phyloP scores from a whole-genome alignment of 2,329 filamentous ascomycete genomes.

The Macroventuria anomochaeta region DNA sequence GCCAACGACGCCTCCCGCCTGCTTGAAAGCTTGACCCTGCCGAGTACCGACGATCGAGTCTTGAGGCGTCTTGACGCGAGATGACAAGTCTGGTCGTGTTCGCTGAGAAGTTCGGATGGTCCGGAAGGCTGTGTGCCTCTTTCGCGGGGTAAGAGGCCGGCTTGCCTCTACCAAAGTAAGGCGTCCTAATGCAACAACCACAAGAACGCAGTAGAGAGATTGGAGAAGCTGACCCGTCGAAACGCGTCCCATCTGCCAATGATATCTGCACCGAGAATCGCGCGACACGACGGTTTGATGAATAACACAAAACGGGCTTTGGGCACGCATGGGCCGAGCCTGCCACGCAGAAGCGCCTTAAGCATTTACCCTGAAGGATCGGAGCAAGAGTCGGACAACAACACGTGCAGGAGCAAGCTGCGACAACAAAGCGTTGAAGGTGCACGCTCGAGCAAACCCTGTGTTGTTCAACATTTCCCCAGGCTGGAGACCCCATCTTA shows the following conservation, averaged over 20 bases:
- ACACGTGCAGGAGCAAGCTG: neutral
- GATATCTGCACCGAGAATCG: neutral
- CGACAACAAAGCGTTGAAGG: neutral
- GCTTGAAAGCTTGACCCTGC: conserved; percentile 23
- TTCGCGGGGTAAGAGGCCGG: neutral
- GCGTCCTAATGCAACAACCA: neutral
- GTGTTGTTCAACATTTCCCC: conserved; percentile 4
- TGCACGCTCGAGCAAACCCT: neutral
- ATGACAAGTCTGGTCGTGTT: neutral
- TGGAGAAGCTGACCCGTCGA: neutral
- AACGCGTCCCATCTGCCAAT: neutral
- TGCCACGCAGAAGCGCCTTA: neutral
- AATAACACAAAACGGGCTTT: neutral
- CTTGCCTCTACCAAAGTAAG: neutral
- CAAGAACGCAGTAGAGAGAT: neutral
- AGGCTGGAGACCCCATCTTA: conserved; percentile 5
- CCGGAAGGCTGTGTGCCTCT: neutral
- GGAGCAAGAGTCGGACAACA: neutral
- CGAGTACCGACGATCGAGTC: conserved; percentile 14
- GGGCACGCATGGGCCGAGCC: conserved; percentile 2
- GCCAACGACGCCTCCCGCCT: conserved; percentile 22
- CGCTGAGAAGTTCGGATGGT: neutral
- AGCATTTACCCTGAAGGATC: neutral
- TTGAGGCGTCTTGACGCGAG: conserved; percentile 1
- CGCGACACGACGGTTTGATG: neutral